A percentile compares a stretch with the other conserved stretches of the same genome.
Evolutionary conservation across 2,329 filamentous ascomycete genomes (phyloP).

Genomic region (Lasiodiplodia hormozganensis): DNA sequence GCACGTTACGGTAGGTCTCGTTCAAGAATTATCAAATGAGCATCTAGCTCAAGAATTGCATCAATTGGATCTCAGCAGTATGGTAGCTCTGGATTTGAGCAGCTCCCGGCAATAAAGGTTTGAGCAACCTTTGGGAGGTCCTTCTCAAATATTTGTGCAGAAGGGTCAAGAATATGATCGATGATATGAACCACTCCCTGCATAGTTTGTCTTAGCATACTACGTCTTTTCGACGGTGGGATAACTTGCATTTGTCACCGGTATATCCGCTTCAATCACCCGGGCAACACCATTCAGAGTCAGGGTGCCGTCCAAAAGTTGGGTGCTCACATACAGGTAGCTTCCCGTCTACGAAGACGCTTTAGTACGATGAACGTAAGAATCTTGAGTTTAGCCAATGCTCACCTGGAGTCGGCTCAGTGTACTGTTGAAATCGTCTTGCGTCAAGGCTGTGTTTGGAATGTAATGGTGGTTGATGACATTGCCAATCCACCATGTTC

Average conservation of each 20-base stretch:
- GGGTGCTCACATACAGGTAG: constrained; percentile 22
- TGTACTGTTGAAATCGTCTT: constrained; percentile 11
- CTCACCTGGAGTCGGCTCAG: constrained; percentile 4
- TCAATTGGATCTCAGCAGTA: constrained; percentile 31
- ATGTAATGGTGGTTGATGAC: constrained; percentile 27
- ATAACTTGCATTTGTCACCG: constrained; percentile 18
- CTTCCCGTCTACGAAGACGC: constrained; percentile 9
- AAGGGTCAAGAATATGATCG: constrained; percentile 37
- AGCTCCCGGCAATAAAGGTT: constrained; percentile 39
- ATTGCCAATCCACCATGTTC: constrained; percentile 28
- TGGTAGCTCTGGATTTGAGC: constrained; percentile 37
- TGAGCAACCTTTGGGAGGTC: constrained; percentile 36
- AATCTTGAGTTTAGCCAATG: not conserved
- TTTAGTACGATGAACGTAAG: not conserved
- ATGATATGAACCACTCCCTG: constrained; percentile 39
- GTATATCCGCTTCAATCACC: constrained; percentile 22
- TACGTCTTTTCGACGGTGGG: accelerated
- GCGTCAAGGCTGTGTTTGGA: constrained; percentile 3
- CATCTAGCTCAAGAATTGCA: too few relatives aligned
- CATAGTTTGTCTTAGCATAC: not conserved
- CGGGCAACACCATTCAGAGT: constrained; percentile 17
- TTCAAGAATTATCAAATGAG: too few relatives aligned
- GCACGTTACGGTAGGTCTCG: too few relatives aligned
- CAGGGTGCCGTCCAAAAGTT: constrained; percentile 1
- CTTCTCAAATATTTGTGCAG: constrained; percentile 36